Evolutionary conservation across 148 eudicot genomes (phyloP), one percentile per base, ranked within the genome.

Genomic region (Spergularia bocconei): DNA sequence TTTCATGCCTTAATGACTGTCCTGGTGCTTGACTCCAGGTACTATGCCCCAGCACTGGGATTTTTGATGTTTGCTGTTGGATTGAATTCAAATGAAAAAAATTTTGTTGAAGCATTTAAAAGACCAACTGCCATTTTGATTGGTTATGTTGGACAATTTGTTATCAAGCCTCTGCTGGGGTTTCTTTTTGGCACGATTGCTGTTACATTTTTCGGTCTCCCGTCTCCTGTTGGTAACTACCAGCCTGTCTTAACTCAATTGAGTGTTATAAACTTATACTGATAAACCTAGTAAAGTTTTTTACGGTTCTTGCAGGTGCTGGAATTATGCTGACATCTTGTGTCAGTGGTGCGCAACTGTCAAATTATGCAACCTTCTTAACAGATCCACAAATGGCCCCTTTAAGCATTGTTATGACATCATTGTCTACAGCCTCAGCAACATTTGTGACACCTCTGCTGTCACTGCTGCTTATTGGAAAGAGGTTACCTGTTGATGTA

Each of bases 261-360:
- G 69, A 19, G 59, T 29, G 21, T 20, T 23, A 69, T 15, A 25
- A 48, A 71, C 20, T 19, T 36, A 17, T 59, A 29, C 63, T 25
- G 52, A 51, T 25, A 21, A 50, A n/a, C 63, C 77, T 58, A 71
- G 50, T 79, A 63, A 84, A 62, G 70, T 53, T 51, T 65, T 21
- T 23, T 67, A 39, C 33, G 75, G 17, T 85, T 15, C 70, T 60
- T 39, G 74, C 88, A 94, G 98, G 93, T 86, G 98, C 89, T 74
- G 98, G 98, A 75, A 91, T 94, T 74, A 90, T 94, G 96, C 79
- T 94, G 78, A 85, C 97, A 73, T 90, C 98, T 36, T 94, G 98
- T 52, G 98, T 94, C 70, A 91, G 98, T 78, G 98, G 98, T 19
- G 98, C 98, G 7, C 98, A 94, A 72, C 93, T 93, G 63, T 94